A percentile compares a stretch with the other conserved stretches of the same genome.
These are phyloP conservation scores for Sugiyamaella boreocaroliniensis DNA, from an alignment of 805 yeast genomes.

Conservation along the genomic window DNA sequence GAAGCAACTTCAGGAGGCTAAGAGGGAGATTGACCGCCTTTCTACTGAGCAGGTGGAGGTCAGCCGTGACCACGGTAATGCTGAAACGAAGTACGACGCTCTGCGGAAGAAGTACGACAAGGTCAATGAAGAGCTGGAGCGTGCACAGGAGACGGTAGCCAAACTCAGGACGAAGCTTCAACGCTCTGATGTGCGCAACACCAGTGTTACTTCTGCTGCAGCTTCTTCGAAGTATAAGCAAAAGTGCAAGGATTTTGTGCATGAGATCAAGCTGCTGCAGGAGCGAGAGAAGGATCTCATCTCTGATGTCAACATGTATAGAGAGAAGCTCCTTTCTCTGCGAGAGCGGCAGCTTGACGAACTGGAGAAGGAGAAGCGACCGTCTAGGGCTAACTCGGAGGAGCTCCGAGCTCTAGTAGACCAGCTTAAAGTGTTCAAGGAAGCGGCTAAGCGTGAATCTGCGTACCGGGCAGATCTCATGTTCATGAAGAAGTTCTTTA, in stretches of 20 bases:
- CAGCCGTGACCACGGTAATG: neutral
- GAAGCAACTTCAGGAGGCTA: neutral
- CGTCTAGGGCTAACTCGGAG: neutral
- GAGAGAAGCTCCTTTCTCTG: constrained; percentile 53
- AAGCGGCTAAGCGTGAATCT: constrained; percentile 17
- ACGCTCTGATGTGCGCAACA: neutral
- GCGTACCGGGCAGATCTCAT: constrained; percentile 24
- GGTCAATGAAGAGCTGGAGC: neutral
- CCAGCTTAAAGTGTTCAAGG: constrained; percentile 18
- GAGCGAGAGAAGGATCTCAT: neutral
- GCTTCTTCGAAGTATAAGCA: neutral
- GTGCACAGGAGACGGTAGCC: neutral
- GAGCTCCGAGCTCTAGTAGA: constrained; percentile 5
- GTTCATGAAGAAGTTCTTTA: constrained; percentile 29
- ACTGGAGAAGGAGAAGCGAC: constrained; percentile 20
- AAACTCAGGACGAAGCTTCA: neutral
- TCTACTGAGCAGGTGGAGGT: constrained; percentile 1
- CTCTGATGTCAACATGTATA: neutral
- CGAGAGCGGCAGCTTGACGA: constrained; percentile 36
- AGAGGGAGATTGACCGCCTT: neutral
- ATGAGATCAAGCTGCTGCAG: neutral
- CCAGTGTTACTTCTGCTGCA: neutral
- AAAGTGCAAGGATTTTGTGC: neutral
- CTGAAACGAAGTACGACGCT: neutral
- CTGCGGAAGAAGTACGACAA: constrained; percentile 4